These are phyloP conservation scores for Pestalotiopsis sp. DNA, from an alignment of 2,329 filamentous ascomycete genomes.

Conservation along the genomic window DNA sequence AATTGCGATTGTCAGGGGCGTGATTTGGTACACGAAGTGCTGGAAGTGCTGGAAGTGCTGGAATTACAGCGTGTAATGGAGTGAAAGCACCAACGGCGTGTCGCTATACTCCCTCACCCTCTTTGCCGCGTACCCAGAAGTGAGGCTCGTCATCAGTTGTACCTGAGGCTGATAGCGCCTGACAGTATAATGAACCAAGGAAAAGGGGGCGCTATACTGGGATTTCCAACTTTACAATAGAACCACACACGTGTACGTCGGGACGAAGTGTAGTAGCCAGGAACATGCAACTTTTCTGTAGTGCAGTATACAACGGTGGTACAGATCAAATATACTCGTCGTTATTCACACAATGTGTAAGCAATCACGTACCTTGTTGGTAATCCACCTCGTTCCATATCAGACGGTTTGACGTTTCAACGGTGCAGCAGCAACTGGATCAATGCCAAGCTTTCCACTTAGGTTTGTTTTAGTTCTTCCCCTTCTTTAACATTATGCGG, in stretches of 20 bases:
- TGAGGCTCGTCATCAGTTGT: neutral
- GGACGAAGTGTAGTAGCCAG: neutral
- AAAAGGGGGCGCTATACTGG: neutral
- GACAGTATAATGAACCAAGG: neutral
- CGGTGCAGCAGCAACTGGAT: neutral
- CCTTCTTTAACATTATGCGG: too few relatives aligned
- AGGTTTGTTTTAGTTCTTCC: too few relatives aligned
- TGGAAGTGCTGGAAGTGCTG: neutral
- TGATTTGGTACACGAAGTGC: neutral
- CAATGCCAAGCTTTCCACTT: too few relatives aligned
- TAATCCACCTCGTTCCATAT: neutral
- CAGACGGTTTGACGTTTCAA: constrained; percentile 2
- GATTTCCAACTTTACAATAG: neutral
- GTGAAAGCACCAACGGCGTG: neutral
- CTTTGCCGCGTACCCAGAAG: neutral
- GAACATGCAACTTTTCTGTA: neutral
- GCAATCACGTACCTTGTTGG: neutral
- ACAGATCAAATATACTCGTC: neutral
- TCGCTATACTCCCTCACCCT: neutral
- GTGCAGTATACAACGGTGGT: neutral
- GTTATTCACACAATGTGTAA: neutral
- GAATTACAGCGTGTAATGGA: neutral
- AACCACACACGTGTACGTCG: neutral
- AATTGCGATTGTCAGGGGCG: constrained; percentile 8
- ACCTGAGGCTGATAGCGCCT: neutral